Base-by-base conservation (phyloP, 2,329 filamentous ascomycete species). In the Aspergillus sp. region DNA sequence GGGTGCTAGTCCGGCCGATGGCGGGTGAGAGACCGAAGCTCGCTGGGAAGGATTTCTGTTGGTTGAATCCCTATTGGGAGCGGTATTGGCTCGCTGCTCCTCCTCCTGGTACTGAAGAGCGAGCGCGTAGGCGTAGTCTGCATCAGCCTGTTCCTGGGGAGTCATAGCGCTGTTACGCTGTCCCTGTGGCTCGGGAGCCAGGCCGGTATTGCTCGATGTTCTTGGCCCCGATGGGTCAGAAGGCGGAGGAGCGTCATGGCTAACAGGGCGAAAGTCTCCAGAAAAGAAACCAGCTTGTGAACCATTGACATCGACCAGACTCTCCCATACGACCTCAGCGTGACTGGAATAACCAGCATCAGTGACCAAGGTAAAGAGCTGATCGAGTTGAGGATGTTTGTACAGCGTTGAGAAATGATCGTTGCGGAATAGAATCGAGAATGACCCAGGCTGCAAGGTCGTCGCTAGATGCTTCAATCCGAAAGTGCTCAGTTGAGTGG, bases 391-490 rank as follows among this genome's bases (percentile, higher is more conserved):
- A 0, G 94, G 92, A 68, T 98, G 92, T 62, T 93, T 91, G 76
- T 96, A 97, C 0, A 99, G 76, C 0, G 94, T 98, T 45, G 92
- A 92, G 72, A 99, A 99, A 74, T 99, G 95, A 71, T 99, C 94
- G 69, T 99, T 99, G 25, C 95, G 87, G 80, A 99, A 99, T 1
- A 99, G 78, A 53, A 99, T 98, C 0, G 91, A 91, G 63, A 97
- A 86, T 1, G 90, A 87, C 1, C 92, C 94, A 1, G 92, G 89
- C 12, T 84, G 80, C 59, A 97, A 83, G 5, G 85, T 87, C 54
- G 86, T 85, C 0, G 84, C 84, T 41, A 98, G 88, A 1, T 90
- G 85, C 41, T 90, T 85, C 2, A 99, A 82, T 0, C 95, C 95
- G 75, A 89, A 90, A 0, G 86, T 81, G 0, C 95, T 97, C 21